Conservation (phyloP, 176 grass and related monocot species). For the Carex pumila region DNA sequence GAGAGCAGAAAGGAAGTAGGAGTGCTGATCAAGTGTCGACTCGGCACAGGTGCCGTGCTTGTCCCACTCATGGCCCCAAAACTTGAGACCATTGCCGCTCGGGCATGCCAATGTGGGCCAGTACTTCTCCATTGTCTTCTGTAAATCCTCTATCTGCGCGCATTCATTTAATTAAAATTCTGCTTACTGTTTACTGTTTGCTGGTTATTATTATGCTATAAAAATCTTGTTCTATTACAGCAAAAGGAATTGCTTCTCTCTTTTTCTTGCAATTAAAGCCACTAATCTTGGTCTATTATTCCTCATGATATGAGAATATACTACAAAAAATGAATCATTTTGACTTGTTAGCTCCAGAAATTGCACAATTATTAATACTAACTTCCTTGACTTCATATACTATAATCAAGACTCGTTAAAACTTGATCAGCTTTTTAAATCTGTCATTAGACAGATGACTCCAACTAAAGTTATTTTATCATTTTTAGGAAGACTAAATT, state of each 20-base stretch:
- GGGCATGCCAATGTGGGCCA: conserved; percentile 72
- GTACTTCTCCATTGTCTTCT: conserved; percentile 22
- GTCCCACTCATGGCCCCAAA: conserved; percentile 81
- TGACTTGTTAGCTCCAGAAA: neutral
- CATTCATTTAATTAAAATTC: neutral
- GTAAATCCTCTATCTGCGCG: conserved; percentile 45
- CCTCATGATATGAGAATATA: neutral
- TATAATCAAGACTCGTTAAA: too few species aligned
- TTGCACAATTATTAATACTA: too few species aligned
- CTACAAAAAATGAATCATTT: neutral
- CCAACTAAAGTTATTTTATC: too few species aligned
- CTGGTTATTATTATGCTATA: neutral
- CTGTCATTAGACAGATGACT: neutral
- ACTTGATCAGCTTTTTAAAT: too few species aligned
- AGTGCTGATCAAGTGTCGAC: conserved; percentile 33
- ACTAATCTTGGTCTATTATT: neutral
- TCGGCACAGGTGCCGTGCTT: conserved; percentile 77
- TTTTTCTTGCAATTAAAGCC: neutral
- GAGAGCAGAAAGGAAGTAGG: conserved; percentile 49
- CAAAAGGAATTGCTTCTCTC: neutral
- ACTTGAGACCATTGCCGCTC: conserved; percentile 27
- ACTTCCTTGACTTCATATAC: too few species aligned
- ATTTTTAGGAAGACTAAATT: neutral
- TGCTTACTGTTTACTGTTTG: neutral
- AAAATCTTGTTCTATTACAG: neutral